These are phyloP conservation scores for Eutypa lata DNA, from an alignment of 2,329 filamentous ascomycete species.

Conservation along the genomic window DNA sequence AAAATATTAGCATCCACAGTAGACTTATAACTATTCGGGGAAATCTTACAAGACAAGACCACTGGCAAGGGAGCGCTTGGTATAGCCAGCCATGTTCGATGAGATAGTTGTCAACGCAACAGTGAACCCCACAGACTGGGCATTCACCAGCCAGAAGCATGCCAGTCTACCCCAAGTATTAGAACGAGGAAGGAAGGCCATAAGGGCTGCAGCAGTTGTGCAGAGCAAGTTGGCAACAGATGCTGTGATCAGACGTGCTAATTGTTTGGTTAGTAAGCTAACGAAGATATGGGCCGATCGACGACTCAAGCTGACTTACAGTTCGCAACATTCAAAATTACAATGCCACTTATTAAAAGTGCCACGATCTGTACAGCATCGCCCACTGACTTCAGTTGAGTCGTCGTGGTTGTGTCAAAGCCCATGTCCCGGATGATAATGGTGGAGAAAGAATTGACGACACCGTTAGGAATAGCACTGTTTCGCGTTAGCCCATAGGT, in stretches of 20 bases:
- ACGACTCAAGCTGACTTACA: neutral
- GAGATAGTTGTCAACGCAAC: slow-evolving; percentile 31
- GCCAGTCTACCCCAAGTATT: slow-evolving; percentile 33
- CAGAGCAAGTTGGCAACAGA: slow-evolving; percentile 33
- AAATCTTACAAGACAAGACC: slow-evolving; percentile 29
- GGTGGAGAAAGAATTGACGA: slow-evolving; percentile 34
- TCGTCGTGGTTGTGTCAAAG: slow-evolving; percentile 31
- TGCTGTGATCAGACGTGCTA: slow-evolving; percentile 20
- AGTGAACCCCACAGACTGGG: slow-evolving; percentile 34
- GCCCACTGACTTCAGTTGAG: slow-evolving; percentile 32
- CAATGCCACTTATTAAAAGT: slow-evolving; percentile 30
- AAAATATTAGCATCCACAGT: neutral
- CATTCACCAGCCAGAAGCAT: slow-evolving; percentile 35
- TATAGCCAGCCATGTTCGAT: slow-evolving; percentile 36
- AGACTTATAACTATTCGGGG: neutral
- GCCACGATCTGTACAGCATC: slow-evolving; percentile 36
- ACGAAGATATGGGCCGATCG: neutral
- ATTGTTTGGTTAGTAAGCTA: neutral
- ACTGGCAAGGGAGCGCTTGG: slow-evolving; percentile 30
- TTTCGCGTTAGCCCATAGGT: neutral
- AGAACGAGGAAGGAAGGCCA: slow-evolving; percentile 30
- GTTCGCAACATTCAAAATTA: slow-evolving; percentile 32
- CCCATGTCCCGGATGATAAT: slow-evolving; percentile 33
- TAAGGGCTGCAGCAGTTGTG: slow-evolving; percentile 29
- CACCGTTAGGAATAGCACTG: slow-evolving; percentile 26